A percentile compares a stretch with the other conserved stretches of the same genome.
Evolutionary conservation across 129 eudicot species (phyloP).

Genomic region (Mikania micrantha): DNA sequence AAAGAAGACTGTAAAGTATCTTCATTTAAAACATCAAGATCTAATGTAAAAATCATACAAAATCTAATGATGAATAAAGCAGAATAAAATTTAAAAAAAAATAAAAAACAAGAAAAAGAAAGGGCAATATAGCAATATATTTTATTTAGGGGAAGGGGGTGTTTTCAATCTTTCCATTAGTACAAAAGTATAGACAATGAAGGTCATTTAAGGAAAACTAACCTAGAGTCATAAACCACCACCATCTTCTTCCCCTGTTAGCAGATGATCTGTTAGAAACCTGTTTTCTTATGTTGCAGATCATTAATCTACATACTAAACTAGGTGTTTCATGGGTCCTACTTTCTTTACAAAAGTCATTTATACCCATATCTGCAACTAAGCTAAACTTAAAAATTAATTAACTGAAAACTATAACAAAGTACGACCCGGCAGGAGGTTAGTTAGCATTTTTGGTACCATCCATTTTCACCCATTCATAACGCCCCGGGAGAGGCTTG

Average conservation of each 20-base stretch:
- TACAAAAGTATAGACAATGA: constrained; percentile 38
- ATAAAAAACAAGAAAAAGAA: neutral
- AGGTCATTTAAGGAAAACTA: constrained; percentile 11
- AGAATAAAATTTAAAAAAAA: no score
- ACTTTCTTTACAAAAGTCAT: constrained; percentile 47
- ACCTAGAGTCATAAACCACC: constrained; percentile 32
- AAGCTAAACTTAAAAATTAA: constrained; percentile 10
- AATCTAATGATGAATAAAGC: constrained; percentile 8
- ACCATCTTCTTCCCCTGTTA: constrained; percentile 31
- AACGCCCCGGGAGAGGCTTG: constrained; percentile 58
- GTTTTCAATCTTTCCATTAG: constrained; percentile 28
- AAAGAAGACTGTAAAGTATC: constrained; percentile 16
- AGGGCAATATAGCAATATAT: neutral
- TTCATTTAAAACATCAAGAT: neutral
- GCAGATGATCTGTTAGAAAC: constrained; percentile 53
- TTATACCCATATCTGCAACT: constrained; percentile 28
- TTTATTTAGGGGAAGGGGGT: constrained; percentile 30
- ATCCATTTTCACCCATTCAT: constrained; percentile 47
- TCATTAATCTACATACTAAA: constrained; percentile 39
- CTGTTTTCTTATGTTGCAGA: constrained; percentile 47
- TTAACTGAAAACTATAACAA: constrained; percentile 7
- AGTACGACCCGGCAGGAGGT: neutral
- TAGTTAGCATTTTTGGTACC: constrained; percentile 14
- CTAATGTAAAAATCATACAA: constrained; percentile 1
- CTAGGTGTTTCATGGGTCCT: constrained; percentile 27